These are phyloP conservation scores for Cladosporium phlei DNA, from an alignment of 2,329 filamentous ascomycete species.

Conservation along the genomic window DNA sequence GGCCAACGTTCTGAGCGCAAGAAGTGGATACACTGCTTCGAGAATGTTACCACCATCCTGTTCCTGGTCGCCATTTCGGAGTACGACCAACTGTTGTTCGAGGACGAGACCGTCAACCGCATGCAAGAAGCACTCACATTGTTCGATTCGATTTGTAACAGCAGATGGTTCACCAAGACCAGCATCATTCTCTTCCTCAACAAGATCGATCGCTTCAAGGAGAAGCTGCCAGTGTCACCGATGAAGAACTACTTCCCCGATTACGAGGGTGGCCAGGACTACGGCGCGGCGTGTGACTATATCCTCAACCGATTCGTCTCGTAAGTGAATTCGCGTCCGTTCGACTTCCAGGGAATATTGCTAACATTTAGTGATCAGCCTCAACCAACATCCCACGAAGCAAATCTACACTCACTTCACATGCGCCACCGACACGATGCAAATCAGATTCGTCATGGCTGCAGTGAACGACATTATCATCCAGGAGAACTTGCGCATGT, in stretches of 20 bases:
- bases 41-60: constrained; percentile 94
- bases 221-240: constrained; percentile 66
- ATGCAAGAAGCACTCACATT: constrained; percentile 69
- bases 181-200: constrained; percentile 70
- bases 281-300: constrained; percentile 93
- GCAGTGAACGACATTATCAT: constrained; percentile 99
- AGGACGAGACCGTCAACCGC: constrained; percentile 79
- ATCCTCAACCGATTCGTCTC: constrained; percentile 94
- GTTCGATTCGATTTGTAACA: constrained; percentile 70
- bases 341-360: background rate
- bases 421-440: constrained; percentile 95
- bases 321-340: constrained; percentile 22
- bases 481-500: constrained; percentile 96
- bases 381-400: constrained; percentile 99
- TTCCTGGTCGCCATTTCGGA: constrained; percentile 96
- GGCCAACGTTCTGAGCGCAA: constrained; percentile 89
- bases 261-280: constrained; percentile 91
- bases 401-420: constrained; percentile 99
- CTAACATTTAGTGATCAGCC: constrained; percentile 31
- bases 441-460: constrained; percentile 99
- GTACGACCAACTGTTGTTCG: constrained; percentile 92
- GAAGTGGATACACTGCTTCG: constrained; percentile 99
- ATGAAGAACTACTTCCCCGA: constrained; percentile 75
- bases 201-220: constrained; percentile 72
- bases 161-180: constrained; percentile 67